phyloP scores from a whole-genome alignment of 768 basidiomycete species.

The Trametes cinnabarina region DNA sequence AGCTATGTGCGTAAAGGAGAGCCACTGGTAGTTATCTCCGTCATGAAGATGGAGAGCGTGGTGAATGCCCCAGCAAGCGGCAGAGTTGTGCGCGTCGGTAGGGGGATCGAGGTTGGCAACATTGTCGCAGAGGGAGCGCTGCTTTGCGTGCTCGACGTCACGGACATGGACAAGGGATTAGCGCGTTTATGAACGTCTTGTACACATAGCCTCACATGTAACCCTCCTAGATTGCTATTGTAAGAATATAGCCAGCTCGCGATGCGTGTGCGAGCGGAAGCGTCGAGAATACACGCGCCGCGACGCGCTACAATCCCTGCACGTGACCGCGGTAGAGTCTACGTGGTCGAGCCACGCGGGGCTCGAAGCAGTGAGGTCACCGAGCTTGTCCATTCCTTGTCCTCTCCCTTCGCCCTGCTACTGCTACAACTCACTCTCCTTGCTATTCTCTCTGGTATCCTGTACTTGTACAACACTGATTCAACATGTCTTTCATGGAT shows the following conservation, averaged over 20 bases:
- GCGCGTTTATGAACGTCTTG: not conserved
- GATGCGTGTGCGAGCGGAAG: not conserved
- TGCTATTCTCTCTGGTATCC: not conserved
- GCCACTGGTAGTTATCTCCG: slow-evolving; percentile 8
- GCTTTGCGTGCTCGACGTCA: slow-evolving; percentile 6
- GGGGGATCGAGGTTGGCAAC: slow-evolving; percentile 11
- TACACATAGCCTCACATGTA: too few relatives aligned
- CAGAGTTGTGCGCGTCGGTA: slow-evolving; percentile 5
- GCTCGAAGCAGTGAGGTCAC: slow-evolving; percentile 3
- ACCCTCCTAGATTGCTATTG: too few relatives aligned
- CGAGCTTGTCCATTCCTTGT: not conserved
- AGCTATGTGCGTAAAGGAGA: slow-evolving; percentile 2
- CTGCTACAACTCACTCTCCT: not conserved
- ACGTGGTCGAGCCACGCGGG: slow-evolving; percentile 14
- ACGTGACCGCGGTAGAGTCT: slow-evolving; percentile 19
- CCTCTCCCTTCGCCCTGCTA: not conserved
- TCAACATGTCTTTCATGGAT: slow-evolving; percentile 30
- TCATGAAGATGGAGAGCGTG: slow-evolving; percentile 22
- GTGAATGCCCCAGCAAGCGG: slow-evolving; percentile 8
- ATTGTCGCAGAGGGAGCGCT: slow-evolving; percentile 12
- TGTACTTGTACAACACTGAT: slow-evolving; percentile 2
- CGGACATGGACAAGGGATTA: not conserved
- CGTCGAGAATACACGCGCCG: slow-evolving; percentile 14
- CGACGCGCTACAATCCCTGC: slow-evolving; percentile 3
- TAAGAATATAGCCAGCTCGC: not conserved